Conservation (phyloP, 768 basidiomycete species). For the Russula emetica region DNA sequence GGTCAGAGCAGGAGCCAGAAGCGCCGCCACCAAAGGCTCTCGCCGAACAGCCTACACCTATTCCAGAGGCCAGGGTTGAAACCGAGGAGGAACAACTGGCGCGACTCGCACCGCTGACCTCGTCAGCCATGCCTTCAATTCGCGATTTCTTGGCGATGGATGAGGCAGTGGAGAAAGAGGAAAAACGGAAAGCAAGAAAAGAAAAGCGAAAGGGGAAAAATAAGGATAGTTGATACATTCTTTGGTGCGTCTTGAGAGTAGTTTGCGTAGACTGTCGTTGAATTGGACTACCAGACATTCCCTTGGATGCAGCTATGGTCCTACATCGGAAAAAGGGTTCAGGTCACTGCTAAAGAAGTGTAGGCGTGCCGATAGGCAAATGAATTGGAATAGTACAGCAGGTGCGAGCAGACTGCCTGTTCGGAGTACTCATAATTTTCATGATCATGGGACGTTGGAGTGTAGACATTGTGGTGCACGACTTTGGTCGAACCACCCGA, state of each 20-base stretch:
- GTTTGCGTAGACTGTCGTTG: neutral
- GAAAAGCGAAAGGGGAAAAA: slow-evolving; percentile 60
- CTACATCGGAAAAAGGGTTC: no score
- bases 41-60: slow-evolving; percentile 28
- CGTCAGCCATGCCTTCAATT: slow-evolving; percentile 81
- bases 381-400: no score
- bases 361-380: no score
- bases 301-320: neutral
- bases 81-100: slow-evolving; percentile 44
- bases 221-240: slow-evolving; percentile 32
- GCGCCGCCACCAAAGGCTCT: slow-evolving; percentile 1
- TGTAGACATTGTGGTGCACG: no score
- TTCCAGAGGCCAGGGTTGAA: slow-evolving; percentile 41
- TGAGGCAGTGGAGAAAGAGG: slow-evolving; percentile 54
- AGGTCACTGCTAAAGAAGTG: no score
- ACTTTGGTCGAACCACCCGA: no score
- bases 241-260: neutral
- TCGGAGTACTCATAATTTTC: no score
- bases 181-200: slow-evolving; percentile 70
- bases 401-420: neutral
- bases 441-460: no score
- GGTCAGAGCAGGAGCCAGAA: slow-evolving; percentile 7
- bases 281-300: neutral
- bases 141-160: slow-evolving; percentile 78
- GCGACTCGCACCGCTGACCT: slow-evolving; percentile 68